Evolutionary conservation across 2,329 filamentous ascomycete genomes (phyloP), one percentile per base, ranked within the genome.

Genomic region (Fusarium sp.): DNA sequence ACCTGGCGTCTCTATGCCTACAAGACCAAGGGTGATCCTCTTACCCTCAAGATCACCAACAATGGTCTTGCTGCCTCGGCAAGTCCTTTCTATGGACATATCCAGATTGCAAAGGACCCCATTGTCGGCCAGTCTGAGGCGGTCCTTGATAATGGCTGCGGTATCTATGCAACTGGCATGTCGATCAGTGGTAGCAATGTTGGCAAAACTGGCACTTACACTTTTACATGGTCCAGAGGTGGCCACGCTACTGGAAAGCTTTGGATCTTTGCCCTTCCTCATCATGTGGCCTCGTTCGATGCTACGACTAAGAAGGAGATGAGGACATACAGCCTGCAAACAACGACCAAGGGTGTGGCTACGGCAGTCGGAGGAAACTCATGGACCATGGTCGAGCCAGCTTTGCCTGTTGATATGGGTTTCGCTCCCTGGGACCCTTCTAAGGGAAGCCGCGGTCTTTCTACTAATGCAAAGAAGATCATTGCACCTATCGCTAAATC

Each of bases 201-300:
- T 42, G 88, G 86, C 3, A 80, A 80, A 1, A 81, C 80, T 12
- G 95, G 93, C 12, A 87, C 83, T 3, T 99, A 98, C 76, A 87
- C 81, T 0, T 86, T 98, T 57, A 79, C 80, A 0, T 98, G 92
- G 81, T 79, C 82, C n/a, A 95, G 92, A 73, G 85, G 82, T 1
- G 95, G 94, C 7, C 82, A 88, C 34, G 75, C 83, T 17, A 77
- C 80, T 8, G 81, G 86, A 17, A 85, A 82, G 61, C 82, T 97
- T 21, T 83, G 96, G 66, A 96, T 97, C 89, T 97, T 91, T 76
- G 92, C 92, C 17, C 81, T 99, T 46, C 93, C 94, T 21, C 96
- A 98, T 77, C 96, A 98, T 69, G 76, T 93, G 4, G 82, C 88
- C 30, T 93, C 92, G 0, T 94, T 98, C 62, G 87, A 93, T 67